Conservation (phyloP, 441 rosid species). For the Aquilaria agallochum region DNA sequence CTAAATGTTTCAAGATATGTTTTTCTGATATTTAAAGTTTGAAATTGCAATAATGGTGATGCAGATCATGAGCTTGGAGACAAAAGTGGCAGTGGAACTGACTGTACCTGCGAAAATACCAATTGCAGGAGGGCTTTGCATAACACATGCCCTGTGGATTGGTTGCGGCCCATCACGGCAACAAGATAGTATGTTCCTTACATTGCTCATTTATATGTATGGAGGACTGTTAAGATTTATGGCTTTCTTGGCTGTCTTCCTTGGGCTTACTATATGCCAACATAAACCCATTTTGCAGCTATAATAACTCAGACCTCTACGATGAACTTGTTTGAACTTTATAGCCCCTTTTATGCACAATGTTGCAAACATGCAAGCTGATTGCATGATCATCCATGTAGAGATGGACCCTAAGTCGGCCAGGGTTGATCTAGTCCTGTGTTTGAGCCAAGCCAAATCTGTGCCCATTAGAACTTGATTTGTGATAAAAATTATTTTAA, state of each 20-base stretch:
- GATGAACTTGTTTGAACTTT: too few species aligned
- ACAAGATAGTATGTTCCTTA: constrained; percentile 67
- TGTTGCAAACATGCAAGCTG: too few species aligned
- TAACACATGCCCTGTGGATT: constrained; percentile 59
- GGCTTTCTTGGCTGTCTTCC: neutral
- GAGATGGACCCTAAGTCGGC: too few species aligned
- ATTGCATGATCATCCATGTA: too few species aligned
- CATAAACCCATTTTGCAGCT: too few species aligned
- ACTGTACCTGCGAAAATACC: constrained; percentile 61
- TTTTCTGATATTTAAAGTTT: constrained; percentile 9
- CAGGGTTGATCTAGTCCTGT: too few species aligned
- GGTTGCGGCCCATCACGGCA: constrained; percentile 81
- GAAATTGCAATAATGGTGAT: constrained; percentile 6
- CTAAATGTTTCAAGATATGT: neutral
- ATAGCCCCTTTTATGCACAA: too few species aligned
- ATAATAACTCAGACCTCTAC: too few species aligned
- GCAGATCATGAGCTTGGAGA: constrained; percentile 64
- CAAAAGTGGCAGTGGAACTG: constrained; percentile 49
- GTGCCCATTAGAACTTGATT: too few species aligned
- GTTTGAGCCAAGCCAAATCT: too few species aligned
- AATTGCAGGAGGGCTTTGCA: constrained; percentile 70
- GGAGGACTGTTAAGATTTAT: too few species aligned
- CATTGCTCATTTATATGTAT: neutral
- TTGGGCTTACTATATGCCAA: neutral
- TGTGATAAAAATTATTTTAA: too few species aligned